These are phyloP conservation scores for Tolypocladium album DNA, from an alignment of 2,329 filamentous ascomycete genomes.

Conservation along the genomic window DNA sequence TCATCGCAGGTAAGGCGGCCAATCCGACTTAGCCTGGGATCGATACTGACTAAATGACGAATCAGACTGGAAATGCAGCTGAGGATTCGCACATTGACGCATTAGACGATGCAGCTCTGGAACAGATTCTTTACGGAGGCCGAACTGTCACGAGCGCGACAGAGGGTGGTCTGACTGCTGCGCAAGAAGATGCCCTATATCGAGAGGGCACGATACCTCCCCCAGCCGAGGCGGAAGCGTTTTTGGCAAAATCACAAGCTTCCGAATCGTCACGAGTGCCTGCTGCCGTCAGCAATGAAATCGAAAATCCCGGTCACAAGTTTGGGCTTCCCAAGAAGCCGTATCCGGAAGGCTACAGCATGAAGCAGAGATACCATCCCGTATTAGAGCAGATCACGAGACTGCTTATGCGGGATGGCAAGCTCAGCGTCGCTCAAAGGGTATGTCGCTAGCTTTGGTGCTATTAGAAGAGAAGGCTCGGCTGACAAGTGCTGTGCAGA, in stretches of 20 bases:
- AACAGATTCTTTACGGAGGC: conserved; percentile 25
- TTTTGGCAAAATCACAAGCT: conserved; percentile 12
- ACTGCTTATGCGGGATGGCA: conserved; percentile 83
- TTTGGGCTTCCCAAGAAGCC: conserved; percentile 63
- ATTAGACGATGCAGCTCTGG: conserved; percentile 24
- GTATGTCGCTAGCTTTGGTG: conserved; percentile 35
- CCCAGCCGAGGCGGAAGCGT: conserved; percentile 19
- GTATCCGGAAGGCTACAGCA: conserved; percentile 48
- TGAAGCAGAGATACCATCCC: conserved; percentile 77
- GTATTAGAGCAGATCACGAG: conserved; percentile 81
- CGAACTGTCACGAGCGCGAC: conserved; percentile 15
- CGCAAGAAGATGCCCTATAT: conserved; percentile 33
- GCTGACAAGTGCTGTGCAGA: conserved; percentile 35
- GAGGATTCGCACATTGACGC: conserved; percentile 9
- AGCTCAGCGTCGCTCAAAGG: conserved; percentile 80
- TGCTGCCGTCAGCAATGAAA: conserved; percentile 6
- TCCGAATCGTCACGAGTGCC: conserved; percentile 7
- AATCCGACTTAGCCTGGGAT: not conserved
- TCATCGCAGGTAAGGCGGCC: not conserved
- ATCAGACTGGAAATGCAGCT: conserved; percentile 1
- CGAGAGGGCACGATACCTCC: conserved; percentile 29
- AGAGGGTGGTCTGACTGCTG: conserved; percentile 25
- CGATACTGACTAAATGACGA: not conserved
- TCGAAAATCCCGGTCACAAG: conserved; percentile 52
- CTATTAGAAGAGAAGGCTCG: not conserved